A percentile compares a stretch with the other conserved stretches of the same genome.
phyloP scores from a whole-genome alignment of 148 eudicot species.

The Dianthus caryophyllus region DNA sequence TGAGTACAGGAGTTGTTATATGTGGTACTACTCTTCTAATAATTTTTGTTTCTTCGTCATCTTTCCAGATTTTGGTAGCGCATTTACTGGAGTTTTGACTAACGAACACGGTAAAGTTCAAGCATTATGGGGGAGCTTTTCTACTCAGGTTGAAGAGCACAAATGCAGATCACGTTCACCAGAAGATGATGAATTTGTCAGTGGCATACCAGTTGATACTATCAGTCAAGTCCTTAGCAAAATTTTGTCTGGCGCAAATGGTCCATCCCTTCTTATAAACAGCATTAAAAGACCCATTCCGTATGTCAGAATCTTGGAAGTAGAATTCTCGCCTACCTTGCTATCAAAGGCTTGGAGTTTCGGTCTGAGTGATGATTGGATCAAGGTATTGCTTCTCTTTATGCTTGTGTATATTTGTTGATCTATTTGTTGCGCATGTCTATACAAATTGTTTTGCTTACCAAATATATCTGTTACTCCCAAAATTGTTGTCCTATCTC shows the following conservation, averaged over 20 bases:
- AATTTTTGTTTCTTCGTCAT: not conserved
- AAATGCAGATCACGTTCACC: conserved; percentile 67
- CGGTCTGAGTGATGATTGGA: conserved; percentile 83
- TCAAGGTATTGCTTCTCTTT: conserved; percentile 48
- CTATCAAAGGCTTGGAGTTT: conserved; percentile 95
- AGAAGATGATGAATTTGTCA: conserved; percentile 91
- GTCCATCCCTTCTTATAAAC: conserved; percentile 76
- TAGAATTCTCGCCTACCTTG: conserved; percentile 83
- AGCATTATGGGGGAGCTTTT: conserved; percentile 98
- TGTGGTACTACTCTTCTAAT: conserved; percentile 1
- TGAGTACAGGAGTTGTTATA: not conserved
- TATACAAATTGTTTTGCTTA: no score
- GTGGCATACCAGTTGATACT: conserved; percentile 84
- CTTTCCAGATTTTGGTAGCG: conserved; percentile 80
- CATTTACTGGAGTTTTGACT: conserved; percentile 87
- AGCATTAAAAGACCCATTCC: conserved; percentile 88
- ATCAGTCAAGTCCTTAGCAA: conserved; percentile 76
- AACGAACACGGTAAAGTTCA: conserved; percentile 85
- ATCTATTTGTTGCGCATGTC: not conserved
- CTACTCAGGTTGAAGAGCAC: conserved; percentile 87
- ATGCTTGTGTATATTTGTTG: not conserved
- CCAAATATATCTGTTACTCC: no score
- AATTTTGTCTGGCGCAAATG: conserved; percentile 70
- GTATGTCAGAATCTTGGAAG: conserved; percentile 78
- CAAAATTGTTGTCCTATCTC: no score